phyloP scores from a whole-genome alignment of 116 monocot species.

The Posidonia oceanica region DNA sequence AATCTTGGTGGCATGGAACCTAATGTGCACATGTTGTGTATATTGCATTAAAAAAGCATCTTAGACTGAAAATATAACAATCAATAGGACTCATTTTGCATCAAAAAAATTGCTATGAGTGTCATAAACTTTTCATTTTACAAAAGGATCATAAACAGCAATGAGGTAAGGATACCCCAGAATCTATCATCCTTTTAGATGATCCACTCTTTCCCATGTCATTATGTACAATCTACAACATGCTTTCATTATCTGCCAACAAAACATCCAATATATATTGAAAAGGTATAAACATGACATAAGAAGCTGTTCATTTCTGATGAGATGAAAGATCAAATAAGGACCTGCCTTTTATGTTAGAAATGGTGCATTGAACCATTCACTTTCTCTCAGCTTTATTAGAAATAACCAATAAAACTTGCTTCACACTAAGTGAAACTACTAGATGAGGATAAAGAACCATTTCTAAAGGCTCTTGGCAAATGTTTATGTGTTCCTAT shows the following conservation, averaged over 20 bases:
- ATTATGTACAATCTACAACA: background rate
- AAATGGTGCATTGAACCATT: no score
- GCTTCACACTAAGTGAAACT: no score
- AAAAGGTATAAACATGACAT: no score
- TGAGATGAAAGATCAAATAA: no score
- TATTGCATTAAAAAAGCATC: background rate
- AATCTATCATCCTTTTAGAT: background rate
- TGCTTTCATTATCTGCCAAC: background rate
- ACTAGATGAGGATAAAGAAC: no score
- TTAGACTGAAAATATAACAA: background rate
- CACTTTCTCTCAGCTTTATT: no score
- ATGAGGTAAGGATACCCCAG: background rate
- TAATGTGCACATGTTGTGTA: conserved; percentile 19
- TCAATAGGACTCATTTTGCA: background rate
- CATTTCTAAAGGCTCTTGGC: no score
- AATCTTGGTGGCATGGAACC: conserved; percentile 96
- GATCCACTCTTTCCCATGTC: background rate
- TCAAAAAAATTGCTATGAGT: background rate
- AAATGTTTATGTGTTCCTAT: no score
- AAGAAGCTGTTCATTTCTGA: no score
- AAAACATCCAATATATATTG: no score
- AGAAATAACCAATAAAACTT: no score
- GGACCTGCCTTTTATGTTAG: no score
- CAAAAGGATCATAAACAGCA: background rate
- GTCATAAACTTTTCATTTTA: background rate